A percentile compares a stretch with the other conserved stretches of the same genome.
Evolutionary conservation across 768 basidiomycete genomes (phyloP).

Genomic region (Termitomyces sp.): DNA sequence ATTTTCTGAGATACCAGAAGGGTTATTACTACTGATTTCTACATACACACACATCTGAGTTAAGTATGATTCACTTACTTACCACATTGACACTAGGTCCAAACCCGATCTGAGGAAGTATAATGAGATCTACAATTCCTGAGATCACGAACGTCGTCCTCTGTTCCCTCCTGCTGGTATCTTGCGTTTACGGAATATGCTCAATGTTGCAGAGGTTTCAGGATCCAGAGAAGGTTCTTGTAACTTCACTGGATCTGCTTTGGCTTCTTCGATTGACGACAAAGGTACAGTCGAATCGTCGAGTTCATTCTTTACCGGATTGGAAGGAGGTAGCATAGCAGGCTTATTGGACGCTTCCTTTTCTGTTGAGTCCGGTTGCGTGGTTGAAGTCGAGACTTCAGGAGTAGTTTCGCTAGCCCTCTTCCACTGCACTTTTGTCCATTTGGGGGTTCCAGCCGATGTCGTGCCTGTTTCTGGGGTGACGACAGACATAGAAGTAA

Average conservation of each 20-base stretch:
- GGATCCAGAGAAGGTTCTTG: neutral
- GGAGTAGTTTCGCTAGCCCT: conserved; percentile 9
- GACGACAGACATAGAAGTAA: conserved; percentile 1
- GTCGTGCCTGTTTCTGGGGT: conserved; percentile 1
- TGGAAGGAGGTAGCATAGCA: neutral
- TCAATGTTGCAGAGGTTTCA: conserved; percentile 2
- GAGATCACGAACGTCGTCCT: conserved; percentile 10
- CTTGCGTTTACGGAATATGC: conserved; percentile 29
- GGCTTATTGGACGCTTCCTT: neutral
- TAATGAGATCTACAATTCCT: neutral
- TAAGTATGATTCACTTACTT: neutral
- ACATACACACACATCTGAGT: neutral
- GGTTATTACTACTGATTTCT: neutral
- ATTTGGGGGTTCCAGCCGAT: conserved; percentile 20
- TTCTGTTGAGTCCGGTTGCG: neutral
- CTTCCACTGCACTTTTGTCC: conserved; percentile 32
- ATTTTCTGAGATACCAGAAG: neutral
- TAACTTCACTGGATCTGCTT: neutral
- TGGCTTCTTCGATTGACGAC: neutral
- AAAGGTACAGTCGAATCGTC: neutral
- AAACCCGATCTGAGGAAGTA: neutral
- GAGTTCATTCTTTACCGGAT: neutral
- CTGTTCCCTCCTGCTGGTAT: conserved; percentile 16
- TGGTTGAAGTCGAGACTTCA: neutral
- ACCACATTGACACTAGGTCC: neutral